Base-by-base conservation (phyloP, 2,329 filamentous ascomycete species). In the Beauveria brongniartii region DNA sequence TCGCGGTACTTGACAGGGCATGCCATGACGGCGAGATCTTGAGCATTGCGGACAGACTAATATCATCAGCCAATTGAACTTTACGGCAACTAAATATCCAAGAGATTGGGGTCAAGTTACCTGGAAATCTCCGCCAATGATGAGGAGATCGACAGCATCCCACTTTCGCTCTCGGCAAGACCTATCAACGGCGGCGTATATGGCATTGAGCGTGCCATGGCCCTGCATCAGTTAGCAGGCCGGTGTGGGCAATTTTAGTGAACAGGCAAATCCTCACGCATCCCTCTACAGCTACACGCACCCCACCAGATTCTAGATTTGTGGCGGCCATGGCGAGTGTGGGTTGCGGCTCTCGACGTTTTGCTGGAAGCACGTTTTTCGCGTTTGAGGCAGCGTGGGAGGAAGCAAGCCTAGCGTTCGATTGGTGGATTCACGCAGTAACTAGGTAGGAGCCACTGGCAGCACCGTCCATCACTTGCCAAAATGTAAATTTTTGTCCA, bases 101-200 rank as follows among this genome's bases (percentile, higher is more conserved):
- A 16, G 16, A 26, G 22, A 22, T 22, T 9, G 24, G 16, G 44
- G 58, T 37, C 40, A 22, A 26, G 51, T 12, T 75, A 89, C 89
- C 79, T 97, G 91, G 66, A 99, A 99, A 71, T 99, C 94, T 30
- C 94, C 94, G 61, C 93, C 91, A 68, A 99, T 96, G 69, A 99
- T 95, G 66, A 99, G 77, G 12, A 97, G 76, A 72, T 99, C 94
- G 34, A 97, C 85, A 40, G 82, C 84, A 65, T 89, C 80, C 92
- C 93, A 97, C 26, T 82, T 82, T 67, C 89, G 89, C 51, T 82
- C 78, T 65, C 84, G 78, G 72, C 88, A 90, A 10, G 91, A 82
- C 64, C 83, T 80, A 46, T 82, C 78, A 28, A 96, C 84, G 1
- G 90, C 88, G 1, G 88, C 84, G 73, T 97, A 99, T 67, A 99